Base-by-base conservation (phyloP, 768 basidiomycete genomes). In the Lactarius evosmus region DNA sequence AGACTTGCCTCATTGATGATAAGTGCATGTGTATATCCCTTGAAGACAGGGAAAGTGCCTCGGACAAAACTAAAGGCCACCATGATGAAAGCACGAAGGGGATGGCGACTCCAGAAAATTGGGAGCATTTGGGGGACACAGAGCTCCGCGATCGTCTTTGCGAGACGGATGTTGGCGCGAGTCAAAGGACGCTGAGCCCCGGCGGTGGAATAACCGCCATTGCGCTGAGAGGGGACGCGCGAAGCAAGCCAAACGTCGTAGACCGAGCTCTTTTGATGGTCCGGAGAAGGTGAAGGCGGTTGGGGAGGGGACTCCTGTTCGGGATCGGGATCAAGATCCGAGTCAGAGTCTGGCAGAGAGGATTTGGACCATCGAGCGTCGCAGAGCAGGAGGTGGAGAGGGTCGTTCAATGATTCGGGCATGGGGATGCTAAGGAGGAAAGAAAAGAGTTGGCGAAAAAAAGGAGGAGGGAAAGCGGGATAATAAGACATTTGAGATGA, bases 11-110 rank as follows among this genome's bases (percentile, higher is more conserved):
- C 89, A 75, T 93, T 87, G 67, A 93, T 85, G 69, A 93, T 89
- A 74, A 90, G 75, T 59, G 90, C 90, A 76, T 93, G 91, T 9
- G 91, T 91, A 78, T 91, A 93, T 66, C 89, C 87, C 75, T 89
- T 83, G 74, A 89, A 88, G 11, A 90, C 91, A 38, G 91, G 91
- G 71, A 92, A 85, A 63, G 88, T 76, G 66, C 89, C 91, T 68
- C 89, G 83, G 62, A 86, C 69, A 57, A 92, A 75, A 73, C 91
- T 88, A 68, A 91, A 76, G 63, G 80, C 61, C 73, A 92, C 76
- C 84, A 93, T 86, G 60, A 89, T 76, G n/a, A 82, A 77, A 25
- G 88, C 85, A 63, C 89, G 82, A 54, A 85, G 68, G 36, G 89
- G 91, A 69, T 92, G 88, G 36, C 87, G 75, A 56, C 72, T 72